Conservation (phyloP, 768 basidiomycete genomes). For the Leccinum obscurum region DNA sequence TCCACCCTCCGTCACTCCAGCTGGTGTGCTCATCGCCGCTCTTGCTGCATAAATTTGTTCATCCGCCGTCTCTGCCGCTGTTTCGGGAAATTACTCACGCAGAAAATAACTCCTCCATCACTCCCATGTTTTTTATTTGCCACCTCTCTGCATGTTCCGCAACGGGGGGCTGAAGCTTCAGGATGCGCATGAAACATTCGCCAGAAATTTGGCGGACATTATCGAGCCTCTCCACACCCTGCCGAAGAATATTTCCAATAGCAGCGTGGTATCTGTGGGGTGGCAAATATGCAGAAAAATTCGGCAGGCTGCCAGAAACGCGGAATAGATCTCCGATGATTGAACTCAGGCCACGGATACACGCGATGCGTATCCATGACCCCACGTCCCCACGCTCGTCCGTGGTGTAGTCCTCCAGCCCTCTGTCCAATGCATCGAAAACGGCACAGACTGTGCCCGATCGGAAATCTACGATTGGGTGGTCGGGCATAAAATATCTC, state of each 20-base stretch:
- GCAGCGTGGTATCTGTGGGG: slow-evolving; percentile 53
- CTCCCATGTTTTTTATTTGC: slow-evolving; percentile 47
- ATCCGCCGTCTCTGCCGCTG: slow-evolving; percentile 2
- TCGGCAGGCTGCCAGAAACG: slow-evolving; percentile 39
- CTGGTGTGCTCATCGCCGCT: slow-evolving; percentile 31
- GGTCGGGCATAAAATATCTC: slow-evolving; percentile 11
- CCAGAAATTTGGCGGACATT: slow-evolving; percentile 86
- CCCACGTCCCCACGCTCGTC: slow-evolving; percentile 97
- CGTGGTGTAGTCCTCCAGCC: slow-evolving; percentile 85
- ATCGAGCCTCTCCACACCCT: slow-evolving; percentile 88
- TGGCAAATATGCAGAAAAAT: slow-evolving; percentile 62
- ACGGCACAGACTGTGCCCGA: slow-evolving; percentile 46
- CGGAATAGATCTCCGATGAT: slow-evolving; percentile 53
- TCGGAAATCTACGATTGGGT: slow-evolving; percentile 44
- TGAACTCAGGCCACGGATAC: slow-evolving; percentile 62
- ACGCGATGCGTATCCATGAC: slow-evolving; percentile 88
- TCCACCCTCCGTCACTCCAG: slow-evolving; percentile 74
- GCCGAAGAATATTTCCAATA: slow-evolving; percentile 75
- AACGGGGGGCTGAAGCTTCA: slow-evolving; percentile 47
- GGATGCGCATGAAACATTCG: slow-evolving; percentile 51
- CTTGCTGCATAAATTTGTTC: slow-evolving; percentile 29
- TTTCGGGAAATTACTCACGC: slow-evolving; percentile 37
- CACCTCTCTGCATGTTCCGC: slow-evolving; percentile 44
- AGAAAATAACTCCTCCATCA: slow-evolving; percentile 56
- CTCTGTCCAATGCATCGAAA: slow-evolving; percentile 59